These are phyloP conservation scores for Boletus mariae DNA, from an alignment of 1,284 basidiomycete species.

Conservation along the genomic window DNA sequence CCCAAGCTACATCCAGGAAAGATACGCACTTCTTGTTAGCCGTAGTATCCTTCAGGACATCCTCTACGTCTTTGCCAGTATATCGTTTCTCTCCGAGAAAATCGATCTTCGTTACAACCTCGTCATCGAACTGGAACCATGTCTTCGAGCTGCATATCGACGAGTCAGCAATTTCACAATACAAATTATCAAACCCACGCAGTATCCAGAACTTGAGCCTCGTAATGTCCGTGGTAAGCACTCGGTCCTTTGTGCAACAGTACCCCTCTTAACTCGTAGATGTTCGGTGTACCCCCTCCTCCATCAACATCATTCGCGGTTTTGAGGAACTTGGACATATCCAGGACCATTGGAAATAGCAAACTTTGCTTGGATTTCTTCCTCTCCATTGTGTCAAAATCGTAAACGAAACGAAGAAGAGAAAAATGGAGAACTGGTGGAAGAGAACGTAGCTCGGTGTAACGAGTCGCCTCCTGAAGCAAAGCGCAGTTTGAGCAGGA, in stretches of 20 bases:
- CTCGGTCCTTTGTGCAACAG: constrained; percentile 81
- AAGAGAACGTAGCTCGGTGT: constrained; percentile 61
- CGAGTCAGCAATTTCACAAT: constrained; percentile 8
- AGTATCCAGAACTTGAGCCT: constrained; percentile 81
- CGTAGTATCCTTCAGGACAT: constrained; percentile 25
- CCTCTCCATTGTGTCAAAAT: constrained; percentile 69
- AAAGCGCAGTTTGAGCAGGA: constrained; percentile 67
- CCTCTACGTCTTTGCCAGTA: constrained; percentile 27
- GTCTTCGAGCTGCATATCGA: constrained; percentile 48
- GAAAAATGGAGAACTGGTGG: constrained; percentile 89
- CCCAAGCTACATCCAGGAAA: neutral
- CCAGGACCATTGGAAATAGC: constrained; percentile 67
- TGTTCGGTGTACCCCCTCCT: constrained; percentile 21
- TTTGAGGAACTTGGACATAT: constrained; percentile 67
- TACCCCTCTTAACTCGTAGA: constrained; percentile 80
- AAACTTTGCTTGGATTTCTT: constrained; percentile 82
- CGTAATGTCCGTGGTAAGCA: constrained; percentile 91
- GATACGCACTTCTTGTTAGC: constrained; percentile 26
- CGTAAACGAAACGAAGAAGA: constrained; percentile 84
- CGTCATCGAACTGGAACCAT: constrained; percentile 94
- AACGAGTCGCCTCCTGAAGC: constrained; percentile 75
- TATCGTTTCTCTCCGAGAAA: constrained; percentile 46
- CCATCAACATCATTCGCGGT: constrained; percentile 8
- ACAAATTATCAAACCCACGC: constrained; percentile 44
- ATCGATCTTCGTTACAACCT: constrained; percentile 62